These are phyloP conservation scores for Russula sp. DNA, from an alignment of 768 basidiomycete genomes.

Conservation along the genomic window DNA sequence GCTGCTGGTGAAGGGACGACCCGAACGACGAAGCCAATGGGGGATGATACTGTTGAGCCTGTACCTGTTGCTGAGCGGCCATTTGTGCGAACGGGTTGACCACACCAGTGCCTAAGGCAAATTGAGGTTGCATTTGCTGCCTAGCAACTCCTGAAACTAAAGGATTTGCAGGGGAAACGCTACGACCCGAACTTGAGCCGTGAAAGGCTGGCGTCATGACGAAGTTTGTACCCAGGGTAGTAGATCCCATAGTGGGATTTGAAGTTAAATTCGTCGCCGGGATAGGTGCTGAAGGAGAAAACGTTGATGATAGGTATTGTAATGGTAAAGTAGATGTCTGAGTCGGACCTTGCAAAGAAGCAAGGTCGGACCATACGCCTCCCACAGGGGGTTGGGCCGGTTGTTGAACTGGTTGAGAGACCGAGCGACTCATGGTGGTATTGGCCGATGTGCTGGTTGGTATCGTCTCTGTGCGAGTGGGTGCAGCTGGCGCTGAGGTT, in stretches of 20 bases:
- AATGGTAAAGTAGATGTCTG: conserved; percentile 33
- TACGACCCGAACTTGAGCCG: conserved; percentile 15
- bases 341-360: conserved; percentile 29
- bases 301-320: conserved; percentile 30
- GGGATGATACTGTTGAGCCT: conserved; percentile 28
- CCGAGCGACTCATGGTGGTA: conserved; percentile 33
- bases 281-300: conserved; percentile 28
- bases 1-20: conserved; percentile 35
- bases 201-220: conserved; percentile 24
- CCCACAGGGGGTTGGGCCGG: conserved; percentile 16
- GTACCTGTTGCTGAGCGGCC: conserved; percentile 31
- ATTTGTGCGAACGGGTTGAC: conserved; percentile 28
- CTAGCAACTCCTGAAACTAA: conserved; percentile 19
- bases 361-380: conserved; percentile 33
- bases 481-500: conserved; percentile 9
- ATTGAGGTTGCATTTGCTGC: conserved; percentile 13
- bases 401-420: conserved; percentile 40
- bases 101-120: not conserved
- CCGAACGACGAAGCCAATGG: conserved; percentile 18
- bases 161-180: conserved; percentile 20
- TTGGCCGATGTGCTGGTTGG: not conserved
- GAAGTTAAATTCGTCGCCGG: conserved; percentile 19
- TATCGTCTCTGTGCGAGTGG: conserved; percentile 1
- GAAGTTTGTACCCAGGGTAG: conserved; percentile 27
- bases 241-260: conserved; percentile 22